Conservation (phyloP, 305 asterid species). For the Fraxinus albicans region DNA sequence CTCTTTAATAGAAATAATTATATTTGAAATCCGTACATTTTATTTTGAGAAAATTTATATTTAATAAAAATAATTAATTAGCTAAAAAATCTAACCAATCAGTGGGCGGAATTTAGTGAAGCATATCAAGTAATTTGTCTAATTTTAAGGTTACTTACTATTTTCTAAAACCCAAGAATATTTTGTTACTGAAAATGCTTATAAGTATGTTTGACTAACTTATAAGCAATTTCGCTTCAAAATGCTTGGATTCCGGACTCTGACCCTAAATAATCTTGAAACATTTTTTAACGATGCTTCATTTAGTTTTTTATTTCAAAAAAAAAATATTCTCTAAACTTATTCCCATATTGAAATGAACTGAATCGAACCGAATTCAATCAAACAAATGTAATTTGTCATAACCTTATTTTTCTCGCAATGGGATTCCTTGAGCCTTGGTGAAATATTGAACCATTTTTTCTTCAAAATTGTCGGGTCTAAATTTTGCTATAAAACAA, state of each 20-base stretch:
- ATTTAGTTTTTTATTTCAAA: neutral
- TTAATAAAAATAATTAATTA: neutral
- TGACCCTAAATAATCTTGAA: neutral
- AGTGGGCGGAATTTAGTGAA: neutral
- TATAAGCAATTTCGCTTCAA: neutral
- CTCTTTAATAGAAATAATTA: neutral
- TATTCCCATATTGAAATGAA: neutral
- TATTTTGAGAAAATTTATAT: neutral
- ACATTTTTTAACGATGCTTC: neutral
- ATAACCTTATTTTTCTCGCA: neutral
- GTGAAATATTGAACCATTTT: neutral
- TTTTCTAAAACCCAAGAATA: neutral
- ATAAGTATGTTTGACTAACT: neutral
- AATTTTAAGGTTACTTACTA: neutral
- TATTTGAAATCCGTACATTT: neutral
- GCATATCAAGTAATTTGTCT: neutral
- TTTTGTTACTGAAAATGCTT: neutral
- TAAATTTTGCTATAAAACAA: neutral
- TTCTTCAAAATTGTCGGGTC: neutral
- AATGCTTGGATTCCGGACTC: neutral
- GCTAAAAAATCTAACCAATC: neutral
- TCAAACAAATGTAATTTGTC: neutral
- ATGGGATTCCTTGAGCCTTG: neutral
- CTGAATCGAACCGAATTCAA: no score
- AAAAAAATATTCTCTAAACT: neutral